phyloP scores from a whole-genome alignment of 805 yeast species.

The Pichia deserticola region DNA sequence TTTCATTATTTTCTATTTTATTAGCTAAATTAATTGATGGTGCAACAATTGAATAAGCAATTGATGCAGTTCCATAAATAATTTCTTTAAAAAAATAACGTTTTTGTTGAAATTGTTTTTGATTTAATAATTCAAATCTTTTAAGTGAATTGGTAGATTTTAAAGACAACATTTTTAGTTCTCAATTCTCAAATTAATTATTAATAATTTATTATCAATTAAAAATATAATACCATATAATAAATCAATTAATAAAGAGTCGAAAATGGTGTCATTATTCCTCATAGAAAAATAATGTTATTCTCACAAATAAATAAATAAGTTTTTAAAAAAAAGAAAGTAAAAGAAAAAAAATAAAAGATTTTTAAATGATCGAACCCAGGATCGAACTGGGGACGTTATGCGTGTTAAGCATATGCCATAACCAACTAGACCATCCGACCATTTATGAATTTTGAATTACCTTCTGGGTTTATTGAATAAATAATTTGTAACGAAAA shows the following conservation, averaged over 20 bases:
- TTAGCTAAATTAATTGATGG: slow-evolving; percentile 50
- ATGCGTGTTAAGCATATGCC: slow-evolving; percentile 99
- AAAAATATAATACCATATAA: too few species aligned
- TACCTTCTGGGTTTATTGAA: too few species aligned
- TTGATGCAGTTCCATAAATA: slow-evolving; percentile 11
- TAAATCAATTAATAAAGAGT: too few species aligned
- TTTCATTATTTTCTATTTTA: slow-evolving; percentile 46
- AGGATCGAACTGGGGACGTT: slow-evolving; percentile 99
- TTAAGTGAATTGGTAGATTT: neutral
- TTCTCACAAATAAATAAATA: too few species aligned
- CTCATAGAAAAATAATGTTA: too few species aligned
- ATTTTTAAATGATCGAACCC: slow-evolving; percentile 78
- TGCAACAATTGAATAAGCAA: slow-evolving; percentile 17
- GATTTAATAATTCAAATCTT: too few species aligned
- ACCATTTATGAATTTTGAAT: slow-evolving; percentile 34
- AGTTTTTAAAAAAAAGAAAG: neutral
- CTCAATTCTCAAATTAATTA: too few species aligned
- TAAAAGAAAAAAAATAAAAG: slow-evolving; percentile 23
- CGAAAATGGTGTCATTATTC: too few species aligned
- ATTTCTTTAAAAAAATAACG: slow-evolving; percentile 10
- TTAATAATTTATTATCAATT: too few species aligned
- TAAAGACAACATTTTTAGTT: neutral
- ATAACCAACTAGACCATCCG: slow-evolving; percentile 99
- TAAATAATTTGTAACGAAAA: too few species aligned
- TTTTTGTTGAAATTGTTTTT: neutral